Evolutionary conservation across 2,329 filamentous ascomycete genomes (phyloP), one percentile per base, ranked within the genome.

Genomic region (Aspergillus aculeatinus): DNA sequence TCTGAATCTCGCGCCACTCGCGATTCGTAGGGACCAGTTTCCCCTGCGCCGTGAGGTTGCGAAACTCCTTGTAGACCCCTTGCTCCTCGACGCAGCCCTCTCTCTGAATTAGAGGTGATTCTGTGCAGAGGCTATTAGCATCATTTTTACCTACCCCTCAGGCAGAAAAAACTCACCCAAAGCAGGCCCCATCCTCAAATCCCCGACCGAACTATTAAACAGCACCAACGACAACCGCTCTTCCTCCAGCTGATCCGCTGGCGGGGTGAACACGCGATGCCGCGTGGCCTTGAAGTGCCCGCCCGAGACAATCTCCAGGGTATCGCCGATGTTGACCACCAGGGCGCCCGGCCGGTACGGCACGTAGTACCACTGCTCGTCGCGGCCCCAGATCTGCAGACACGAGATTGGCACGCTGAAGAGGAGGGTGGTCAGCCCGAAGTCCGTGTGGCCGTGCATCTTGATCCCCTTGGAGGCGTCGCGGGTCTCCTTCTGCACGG

Each of bases 1-100:
- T 81, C 65, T 82, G 79, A 29, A 81, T 80, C 67, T 82, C 80
- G n/a, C 80, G 75, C 80, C 79, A 82, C 63, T 82, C 72, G 1
- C 70, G 66, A 61, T 80, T 81, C 11, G 78, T 81, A 0, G 80
- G 80, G 19, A 81, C 78, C 6, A 77, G 72, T 23, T 75, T 64
- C 5, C 77, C 79, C 47, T 75, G 61, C 1, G 70, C 69, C 0
- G 76, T 81, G 19, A 77, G 74, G 19, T 69, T 72, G 67, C 79
- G 79, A 69, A 80, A 82, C 49, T 80, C 77, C 42, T 74, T 76
- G 67, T 79, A 82, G 3, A 81, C 74, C 2, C 79, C 79, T 63
- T 81, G 78, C 29, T 71, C 69, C 27, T 71, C 69, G 16, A 81
- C 71, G 19, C 77, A 81, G 35, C 79, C 80, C 61, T 81, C 76